Evolutionary conservation across 768 basidiomycete species (phyloP).

Genomic region (Suillus subaureus): DNA sequence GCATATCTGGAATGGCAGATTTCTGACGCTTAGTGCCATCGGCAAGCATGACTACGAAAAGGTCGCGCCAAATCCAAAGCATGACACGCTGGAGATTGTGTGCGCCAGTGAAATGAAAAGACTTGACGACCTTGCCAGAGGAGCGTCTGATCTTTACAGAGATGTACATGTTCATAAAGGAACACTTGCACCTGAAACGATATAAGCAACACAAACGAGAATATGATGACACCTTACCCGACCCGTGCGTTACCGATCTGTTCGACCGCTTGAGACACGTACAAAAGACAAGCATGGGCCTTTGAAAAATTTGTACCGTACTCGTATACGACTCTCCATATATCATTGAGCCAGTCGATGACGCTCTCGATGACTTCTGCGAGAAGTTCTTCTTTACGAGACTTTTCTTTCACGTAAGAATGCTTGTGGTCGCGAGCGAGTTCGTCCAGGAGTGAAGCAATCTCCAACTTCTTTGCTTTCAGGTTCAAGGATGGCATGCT

Average conservation of each 20-base stretch:
- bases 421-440: conserved; percentile 56
- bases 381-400: conserved; percentile 56
- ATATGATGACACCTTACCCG: conserved; percentile 34
- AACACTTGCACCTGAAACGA: conserved; percentile 54
- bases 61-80: conserved; percentile 72
- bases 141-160: conserved; percentile 46
- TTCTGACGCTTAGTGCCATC: conserved; percentile 31
- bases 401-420: conserved; percentile 53
- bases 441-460: conserved; percentile 53
- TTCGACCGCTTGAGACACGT: conserved; percentile 47
- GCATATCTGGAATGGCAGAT: conserved; percentile 49
- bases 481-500: conserved; percentile 53
- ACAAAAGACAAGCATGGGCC: conserved; percentile 61
- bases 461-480: conserved; percentile 55
- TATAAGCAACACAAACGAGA: conserved; percentile 12
- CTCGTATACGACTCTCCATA: conserved; percentile 66
- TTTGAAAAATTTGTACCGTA: conserved; percentile 50
- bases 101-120: conserved; percentile 51
- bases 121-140: conserved; percentile 47
- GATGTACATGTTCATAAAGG: conserved; percentile 48
- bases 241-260: conserved; percentile 43
- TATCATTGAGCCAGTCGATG: conserved; percentile 59
- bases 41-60: conserved; percentile 59
- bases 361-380: conserved; percentile 58
- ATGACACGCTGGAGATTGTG: conserved; percentile 47